Conservation (phyloP, 164 flowering plant species). For the Vitis amurensis region DNA sequence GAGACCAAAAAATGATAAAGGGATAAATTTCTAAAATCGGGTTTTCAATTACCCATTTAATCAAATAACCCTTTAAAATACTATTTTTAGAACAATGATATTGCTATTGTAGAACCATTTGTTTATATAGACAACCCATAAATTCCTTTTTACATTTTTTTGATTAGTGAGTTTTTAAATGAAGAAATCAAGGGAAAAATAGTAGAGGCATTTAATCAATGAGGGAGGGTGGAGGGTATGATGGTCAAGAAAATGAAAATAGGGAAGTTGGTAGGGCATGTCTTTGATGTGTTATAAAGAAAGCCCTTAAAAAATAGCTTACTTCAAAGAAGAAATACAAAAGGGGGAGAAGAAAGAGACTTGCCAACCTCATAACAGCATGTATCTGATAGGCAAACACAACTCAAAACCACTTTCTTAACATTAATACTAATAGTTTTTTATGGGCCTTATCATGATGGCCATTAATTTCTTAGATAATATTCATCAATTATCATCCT, state of each 20-base stretch:
- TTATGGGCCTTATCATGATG: neutral
- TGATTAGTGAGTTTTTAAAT: neutral
- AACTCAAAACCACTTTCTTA: slow-evolving; percentile 13
- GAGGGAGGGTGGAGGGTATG: neutral
- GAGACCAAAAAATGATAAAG: no score
- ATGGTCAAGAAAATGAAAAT: neutral
- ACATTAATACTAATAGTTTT: neutral
- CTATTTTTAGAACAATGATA: no score
- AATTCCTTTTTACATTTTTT: no score
- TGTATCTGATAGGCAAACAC: slow-evolving; percentile 26
- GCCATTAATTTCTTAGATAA: no score
- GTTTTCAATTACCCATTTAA: no score
- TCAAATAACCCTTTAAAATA: no score
- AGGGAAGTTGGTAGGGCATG: slow-evolving; percentile 10
- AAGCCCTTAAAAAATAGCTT: neutral
- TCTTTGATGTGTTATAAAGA: slow-evolving; percentile 10
- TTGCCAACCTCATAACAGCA: slow-evolving; percentile 47
- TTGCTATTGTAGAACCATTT: no score
- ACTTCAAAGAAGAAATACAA: slow-evolving; percentile 4
- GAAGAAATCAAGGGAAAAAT: neutral
- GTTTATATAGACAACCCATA: no score
- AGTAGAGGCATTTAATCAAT: neutral
- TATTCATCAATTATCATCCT: no score
- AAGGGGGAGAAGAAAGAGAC: slow-evolving; percentile 41
- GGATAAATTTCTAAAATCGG: no score